Percentiles rank a stretch among this genome's conserved stretches.
These are phyloP conservation scores for Debaryomyces udenii DNA, from an alignment of 1,139 yeast species.

Conservation along the genomic window DNA sequence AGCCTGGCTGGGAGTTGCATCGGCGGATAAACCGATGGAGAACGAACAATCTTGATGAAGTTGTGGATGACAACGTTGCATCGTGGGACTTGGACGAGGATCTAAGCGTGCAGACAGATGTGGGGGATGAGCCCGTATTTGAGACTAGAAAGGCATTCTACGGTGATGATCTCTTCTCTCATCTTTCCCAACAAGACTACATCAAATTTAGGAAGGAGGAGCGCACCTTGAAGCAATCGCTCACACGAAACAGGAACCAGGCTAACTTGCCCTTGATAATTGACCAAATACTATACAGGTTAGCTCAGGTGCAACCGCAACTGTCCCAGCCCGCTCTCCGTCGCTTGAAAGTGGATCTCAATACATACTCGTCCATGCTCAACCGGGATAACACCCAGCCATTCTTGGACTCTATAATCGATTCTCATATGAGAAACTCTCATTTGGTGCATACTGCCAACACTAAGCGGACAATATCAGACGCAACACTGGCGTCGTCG, in stretches of 20 bases:
- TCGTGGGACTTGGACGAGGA: slow-evolving; percentile 51
- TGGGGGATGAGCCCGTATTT: background rate
- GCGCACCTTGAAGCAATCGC: slow-evolving; percentile 9
- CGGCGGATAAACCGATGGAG: slow-evolving; percentile 22
- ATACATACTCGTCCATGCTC: slow-evolving; percentile 14
- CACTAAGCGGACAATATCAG: slow-evolving; percentile 16
- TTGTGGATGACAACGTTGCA: slow-evolving; percentile 46
- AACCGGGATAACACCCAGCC: slow-evolving; percentile 5
- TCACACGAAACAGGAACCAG: slow-evolving; percentile 2
- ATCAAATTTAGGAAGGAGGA: slow-evolving; percentile 18
- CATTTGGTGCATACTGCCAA: slow-evolving; percentile 5
- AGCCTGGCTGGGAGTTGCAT: slow-evolving; percentile 7
- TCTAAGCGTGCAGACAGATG: slow-evolving; percentile 13
- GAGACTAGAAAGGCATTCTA: slow-evolving; percentile 16
- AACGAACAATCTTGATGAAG: slow-evolving; percentile 14
- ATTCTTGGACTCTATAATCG: slow-evolving; percentile 9
- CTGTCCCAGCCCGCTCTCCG: slow-evolving; percentile 2
- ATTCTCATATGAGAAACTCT: slow-evolving; percentile 5
- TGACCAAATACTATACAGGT: slow-evolving; percentile 16
- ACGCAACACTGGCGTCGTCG: slow-evolving; percentile 23
- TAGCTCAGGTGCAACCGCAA: slow-evolving; percentile 5
- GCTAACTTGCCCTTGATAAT: slow-evolving; percentile 12
- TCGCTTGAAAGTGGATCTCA: slow-evolving; percentile 11
- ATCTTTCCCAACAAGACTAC: slow-evolving; percentile 19
- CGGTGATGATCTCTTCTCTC: slow-evolving; percentile 24